phyloP scores from a whole-genome alignment of 306 rosid species.

The Prunus davidiana region DNA sequence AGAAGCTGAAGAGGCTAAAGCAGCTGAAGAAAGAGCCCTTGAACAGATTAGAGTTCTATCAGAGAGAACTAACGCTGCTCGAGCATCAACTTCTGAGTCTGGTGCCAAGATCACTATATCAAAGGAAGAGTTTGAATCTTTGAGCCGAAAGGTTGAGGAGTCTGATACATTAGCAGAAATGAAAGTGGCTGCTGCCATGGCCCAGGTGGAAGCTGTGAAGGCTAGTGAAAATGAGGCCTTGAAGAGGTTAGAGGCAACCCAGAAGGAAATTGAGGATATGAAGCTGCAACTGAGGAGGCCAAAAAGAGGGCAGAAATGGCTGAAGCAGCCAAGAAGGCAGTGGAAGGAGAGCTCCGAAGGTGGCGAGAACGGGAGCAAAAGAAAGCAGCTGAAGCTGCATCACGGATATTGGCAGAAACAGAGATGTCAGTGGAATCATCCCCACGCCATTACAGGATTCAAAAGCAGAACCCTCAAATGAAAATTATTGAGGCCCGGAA shows the following conservation, averaged over 20 bases:
- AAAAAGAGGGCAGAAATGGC: conserved; percentile 85
- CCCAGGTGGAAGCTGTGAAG: conserved; percentile 98
- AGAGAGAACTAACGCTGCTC: conserved; percentile 74
- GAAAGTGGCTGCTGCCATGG: conserved; percentile 95
- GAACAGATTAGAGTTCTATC: conserved; percentile 70
- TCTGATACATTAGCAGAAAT: conserved; percentile 79
- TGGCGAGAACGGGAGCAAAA: conserved; percentile 95
- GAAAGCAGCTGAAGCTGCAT: conserved; percentile 86
- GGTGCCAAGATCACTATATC: conserved; percentile 77
- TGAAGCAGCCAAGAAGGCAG: conserved; percentile 92
- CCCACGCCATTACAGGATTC: conserved; percentile 59
- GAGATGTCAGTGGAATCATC: conserved; percentile 58
- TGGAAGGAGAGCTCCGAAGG: conserved; percentile 82
- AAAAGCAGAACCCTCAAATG: conserved; percentile 50
- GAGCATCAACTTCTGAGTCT: conserved; percentile 85
- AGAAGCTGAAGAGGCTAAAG: conserved; percentile 87
- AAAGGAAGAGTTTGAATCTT: conserved; percentile 72
- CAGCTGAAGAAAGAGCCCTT: conserved; percentile 73
- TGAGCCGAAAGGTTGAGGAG: conserved; percentile 85
- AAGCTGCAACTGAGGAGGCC: conserved; percentile 69
- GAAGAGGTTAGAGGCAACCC: conserved; percentile 60
- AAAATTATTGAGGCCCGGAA: conserved; percentile 44
- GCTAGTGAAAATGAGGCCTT: conserved; percentile 87
- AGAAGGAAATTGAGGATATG: conserved; percentile 79
- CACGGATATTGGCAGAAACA: conserved; percentile 74